Base-by-base conservation (phyloP, 371 early-diverging fungal genomes). In the Saksenaea oblongispora region DNA sequence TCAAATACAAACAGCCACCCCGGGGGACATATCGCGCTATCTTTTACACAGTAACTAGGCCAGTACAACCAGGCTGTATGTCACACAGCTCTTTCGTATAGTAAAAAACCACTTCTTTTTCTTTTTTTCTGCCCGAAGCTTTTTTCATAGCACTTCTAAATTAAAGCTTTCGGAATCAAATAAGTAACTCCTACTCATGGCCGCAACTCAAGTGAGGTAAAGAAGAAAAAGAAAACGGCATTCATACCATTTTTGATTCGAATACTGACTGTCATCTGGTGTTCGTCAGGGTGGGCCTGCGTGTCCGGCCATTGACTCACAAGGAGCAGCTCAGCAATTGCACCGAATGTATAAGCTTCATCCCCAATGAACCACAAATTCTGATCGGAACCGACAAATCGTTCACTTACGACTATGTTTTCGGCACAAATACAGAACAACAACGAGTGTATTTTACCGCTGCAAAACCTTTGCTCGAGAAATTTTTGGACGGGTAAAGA, bases 391-490 rank as follows among this genome's bases (percentile, higher is more conserved):
- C 86, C 1, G 88, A 90, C 66, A 85, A 86, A 62, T 86, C 89
- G 8, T 98, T 95, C 73, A 89, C 91, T 55, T 97, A 89, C 66
- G 97, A 98, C 81, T 82, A 91, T 70, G 93, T 93, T 14, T 97
- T 92, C 77, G 87, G 87, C 17, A 79, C 85, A 9, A 84, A 87
- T 22, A 67, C 89, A 13, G 59, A 68, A n/a, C 98, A 98, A 73
- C 60, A 76, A 13, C 66, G 85, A 9, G 83, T 97, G 10, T 95
- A 91, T 78, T 81, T 85, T n/a, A 67, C 78, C 0, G 85, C 88
- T 35, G 91, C 92, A 22, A 72, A 73, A n/a, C 90, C 90, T 1
- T 71, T 97, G 54, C 78, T 98, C 17, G 85, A 89, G 3, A 89
- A 91, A 62, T 95, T 97, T 67, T 67, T 94, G 39, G 95, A 95